phyloP scores from a whole-genome alignment of 805 yeast species.

The Kazachstania bromeliacearum region DNA sequence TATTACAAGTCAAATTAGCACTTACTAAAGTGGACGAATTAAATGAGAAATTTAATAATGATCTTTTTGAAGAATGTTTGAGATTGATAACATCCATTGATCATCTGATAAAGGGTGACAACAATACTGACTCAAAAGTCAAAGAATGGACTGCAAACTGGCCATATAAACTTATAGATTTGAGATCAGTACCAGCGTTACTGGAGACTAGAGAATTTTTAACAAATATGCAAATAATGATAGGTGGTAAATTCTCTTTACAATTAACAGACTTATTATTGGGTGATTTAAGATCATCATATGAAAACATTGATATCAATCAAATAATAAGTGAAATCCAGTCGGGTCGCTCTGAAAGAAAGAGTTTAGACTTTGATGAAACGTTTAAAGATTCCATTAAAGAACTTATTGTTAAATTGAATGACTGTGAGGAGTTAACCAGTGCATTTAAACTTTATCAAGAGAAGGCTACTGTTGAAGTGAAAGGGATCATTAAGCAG shows the following conservation, averaged over 20 bases:
- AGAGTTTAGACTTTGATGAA: slow-evolving; percentile 32
- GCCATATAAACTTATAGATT: slow-evolving; percentile 32
- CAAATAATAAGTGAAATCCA: slow-evolving; percentile 44
- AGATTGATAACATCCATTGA: slow-evolving; percentile 51
- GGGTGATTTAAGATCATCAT: slow-evolving; percentile 52
- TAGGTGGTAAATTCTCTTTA: slow-evolving; percentile 59
- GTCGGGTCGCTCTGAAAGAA: slow-evolving; percentile 19
- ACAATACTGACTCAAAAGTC: slow-evolving; percentile 20
- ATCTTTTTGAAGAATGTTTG: slow-evolving; percentile 45
- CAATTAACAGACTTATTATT: slow-evolving; percentile 47
- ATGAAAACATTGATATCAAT: slow-evolving; percentile 37
- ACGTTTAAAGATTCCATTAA: slow-evolving; percentile 37
- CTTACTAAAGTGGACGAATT: slow-evolving; percentile 37
- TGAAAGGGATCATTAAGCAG: slow-evolving; percentile 60
- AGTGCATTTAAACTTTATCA: slow-evolving; percentile 57
- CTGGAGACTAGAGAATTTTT: slow-evolving; percentile 41
- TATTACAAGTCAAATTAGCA: slow-evolving; percentile 40
- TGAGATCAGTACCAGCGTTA: slow-evolving; percentile 27
- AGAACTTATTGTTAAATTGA: slow-evolving; percentile 44
- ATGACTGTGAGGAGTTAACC: slow-evolving; percentile 50
- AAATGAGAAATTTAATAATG: slow-evolving; percentile 20
- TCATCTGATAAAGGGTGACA: slow-evolving; percentile 47
- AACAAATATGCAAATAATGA: slow-evolving; percentile 45
- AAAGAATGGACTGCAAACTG: slow-evolving; percentile 30
- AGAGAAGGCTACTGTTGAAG: slow-evolving; percentile 57